These are phyloP conservation scores for Schwanniomyces vanrijiae DNA, from an alignment of 805 yeast species.

Conservation along the genomic window DNA sequence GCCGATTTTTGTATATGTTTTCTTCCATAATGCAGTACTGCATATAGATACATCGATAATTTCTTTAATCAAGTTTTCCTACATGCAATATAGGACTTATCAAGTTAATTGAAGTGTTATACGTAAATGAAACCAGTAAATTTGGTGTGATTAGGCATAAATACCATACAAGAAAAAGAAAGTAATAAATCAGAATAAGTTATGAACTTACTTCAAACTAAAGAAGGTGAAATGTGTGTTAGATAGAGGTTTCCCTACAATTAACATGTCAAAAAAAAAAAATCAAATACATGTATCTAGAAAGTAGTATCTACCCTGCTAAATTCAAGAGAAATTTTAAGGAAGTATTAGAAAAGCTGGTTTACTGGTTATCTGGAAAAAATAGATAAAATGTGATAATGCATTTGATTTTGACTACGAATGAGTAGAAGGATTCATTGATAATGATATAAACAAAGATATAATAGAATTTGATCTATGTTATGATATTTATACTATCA, in stretches of 20 bases:
- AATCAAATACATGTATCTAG: background rate
- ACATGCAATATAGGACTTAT: no score
- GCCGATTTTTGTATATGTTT: background rate
- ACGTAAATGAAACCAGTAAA: background rate
- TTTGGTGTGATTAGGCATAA: background rate
- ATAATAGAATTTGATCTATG: background rate
- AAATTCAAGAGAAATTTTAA: background rate
- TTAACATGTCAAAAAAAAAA: background rate
- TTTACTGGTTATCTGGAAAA: no score
- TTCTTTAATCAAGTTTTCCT: no score
- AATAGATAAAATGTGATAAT: no score
- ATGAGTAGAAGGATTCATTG: background rate
- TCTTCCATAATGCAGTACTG: background rate
- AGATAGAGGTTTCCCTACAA: background rate
- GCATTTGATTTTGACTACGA: background rate
- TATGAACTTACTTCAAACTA: background rate
- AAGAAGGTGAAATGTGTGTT: background rate
- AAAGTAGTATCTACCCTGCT: background rate
- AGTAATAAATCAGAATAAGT: background rate
- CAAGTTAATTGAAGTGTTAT: no score
- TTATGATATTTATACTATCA: background rate
- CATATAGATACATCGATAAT: background rate
- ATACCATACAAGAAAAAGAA: background rate
- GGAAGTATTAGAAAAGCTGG: no score
- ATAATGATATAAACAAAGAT: background rate